These are phyloP conservation scores for Neospermospora avenae DNA, from an alignment of 2,329 filamentous ascomycete species.

Conservation along the genomic window DNA sequence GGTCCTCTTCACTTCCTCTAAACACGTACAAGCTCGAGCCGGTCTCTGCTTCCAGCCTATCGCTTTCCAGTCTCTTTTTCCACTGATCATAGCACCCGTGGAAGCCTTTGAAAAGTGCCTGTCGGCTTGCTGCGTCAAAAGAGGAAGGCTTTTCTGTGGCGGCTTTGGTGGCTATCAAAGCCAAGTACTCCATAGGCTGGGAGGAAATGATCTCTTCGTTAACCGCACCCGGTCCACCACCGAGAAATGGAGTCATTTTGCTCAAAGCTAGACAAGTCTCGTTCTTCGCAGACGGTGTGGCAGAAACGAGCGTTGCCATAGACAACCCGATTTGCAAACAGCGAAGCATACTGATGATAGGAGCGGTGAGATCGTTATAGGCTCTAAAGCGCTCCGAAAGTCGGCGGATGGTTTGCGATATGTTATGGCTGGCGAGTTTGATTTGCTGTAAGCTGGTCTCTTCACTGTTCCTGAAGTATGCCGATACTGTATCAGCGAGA, in stretches of 20 bases:
- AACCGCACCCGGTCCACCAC: slow-evolving; percentile 35
- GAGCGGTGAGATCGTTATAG: slow-evolving; percentile 82
- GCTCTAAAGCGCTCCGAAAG: slow-evolving; percentile 67
- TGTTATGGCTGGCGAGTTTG: slow-evolving; percentile 48
- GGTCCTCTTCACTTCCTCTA: slow-evolving; percentile 71
- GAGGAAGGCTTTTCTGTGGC: slow-evolving; percentile 47
- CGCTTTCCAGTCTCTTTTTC: slow-evolving; percentile 71
- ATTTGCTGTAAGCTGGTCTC: slow-evolving; percentile 43
- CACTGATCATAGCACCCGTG: slow-evolving; percentile 75
- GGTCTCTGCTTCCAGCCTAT: slow-evolving; percentile 70
- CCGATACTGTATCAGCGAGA: slow-evolving; percentile 16
- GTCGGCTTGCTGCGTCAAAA: slow-evolving; percentile 44
- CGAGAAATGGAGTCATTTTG: slow-evolving; percentile 53
- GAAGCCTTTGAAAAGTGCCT: slow-evolving; percentile 63
- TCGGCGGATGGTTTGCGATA: slow-evolving; percentile 67
- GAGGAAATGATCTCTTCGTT: slow-evolving; percentile 17
- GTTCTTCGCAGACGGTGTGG: slow-evolving; percentile 9
- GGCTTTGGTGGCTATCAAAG: slow-evolving; percentile 44
- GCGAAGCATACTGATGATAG: slow-evolving; percentile 74
- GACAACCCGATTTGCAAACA: slow-evolving; percentile 75
- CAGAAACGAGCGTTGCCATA: slow-evolving; percentile 42
- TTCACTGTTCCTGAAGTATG: slow-evolving; percentile 28
- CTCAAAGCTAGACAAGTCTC: slow-evolving; percentile 37
- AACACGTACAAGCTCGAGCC: slow-evolving; percentile 81
- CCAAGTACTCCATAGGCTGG: slow-evolving; percentile 47